Base-by-base conservation (phyloP, 169 alveolate genomes). In the Plasmodium relictum region DNA sequence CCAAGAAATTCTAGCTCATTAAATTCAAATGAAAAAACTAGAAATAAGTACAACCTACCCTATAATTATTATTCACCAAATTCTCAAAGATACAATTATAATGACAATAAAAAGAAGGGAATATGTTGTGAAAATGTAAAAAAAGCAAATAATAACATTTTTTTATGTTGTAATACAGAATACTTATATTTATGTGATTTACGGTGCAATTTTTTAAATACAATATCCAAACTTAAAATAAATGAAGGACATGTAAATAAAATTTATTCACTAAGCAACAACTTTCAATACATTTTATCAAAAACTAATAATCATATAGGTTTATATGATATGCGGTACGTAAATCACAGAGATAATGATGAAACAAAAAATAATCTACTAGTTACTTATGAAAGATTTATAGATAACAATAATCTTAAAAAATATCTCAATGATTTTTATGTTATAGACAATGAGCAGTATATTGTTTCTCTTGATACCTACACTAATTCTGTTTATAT, bases 261-360 rank as follows among this genome's bases (percentile, higher is more conserved):
- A 74, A 69, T 74, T 56, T 66, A 87, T 73, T 58, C 88, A 68
- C 65, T 74, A 74, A 87, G 31, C 62, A 92, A 71, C 59, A 92
- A 58, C 52, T 88, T 62, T 83, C 93, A 92, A 76, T 90, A 89
- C 68, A 69, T 48, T 42, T 83, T 88, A 88, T 78, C 91, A 62
- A 80, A 62, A 50, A 62, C 91, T 24, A 69, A 76, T 73, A 88
- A 88, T 56, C 91, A 92, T 72, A 92, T 89, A 70, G 88, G 89
- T 18, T 74, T 87, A 22, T 78, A 88, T 42, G 88, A 73, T 80
- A 74, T 72, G 74, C 87, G 88, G n/a, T 76, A 68, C 26, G 20
- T 68, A 50, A 56, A 73, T 48, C 73, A 69, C 39, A 76, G 86
- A 92, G 58, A 70, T 66, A 69, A 62, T 56, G 87, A 85, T 62